Conservation (phyloP, 345 rosid genomes). For the Rhodomyrtus tomentosa region DNA sequence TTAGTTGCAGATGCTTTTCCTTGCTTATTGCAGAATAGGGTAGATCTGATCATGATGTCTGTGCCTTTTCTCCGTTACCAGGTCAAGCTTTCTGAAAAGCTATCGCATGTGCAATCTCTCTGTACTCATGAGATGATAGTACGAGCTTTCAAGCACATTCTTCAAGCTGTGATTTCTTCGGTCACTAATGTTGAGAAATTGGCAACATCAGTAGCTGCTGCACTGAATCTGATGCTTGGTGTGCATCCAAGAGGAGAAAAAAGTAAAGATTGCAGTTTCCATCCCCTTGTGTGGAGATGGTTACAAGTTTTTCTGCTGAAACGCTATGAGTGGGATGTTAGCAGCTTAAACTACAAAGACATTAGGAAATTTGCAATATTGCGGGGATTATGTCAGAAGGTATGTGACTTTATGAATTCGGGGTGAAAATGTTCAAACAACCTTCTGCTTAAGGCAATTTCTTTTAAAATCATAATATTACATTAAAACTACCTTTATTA, state of each 20-base stretch:
- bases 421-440: neutral
- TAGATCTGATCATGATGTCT: neutral
- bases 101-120: slow-evolving; percentile 91
- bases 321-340: slow-evolving; percentile 86
- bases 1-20: neutral
- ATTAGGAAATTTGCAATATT: slow-evolving; percentile 83
- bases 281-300: slow-evolving; percentile 83
- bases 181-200: slow-evolving; percentile 42
- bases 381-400: slow-evolving; percentile 97
- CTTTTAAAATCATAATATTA: neutral
- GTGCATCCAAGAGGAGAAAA: slow-evolving; percentile 42
- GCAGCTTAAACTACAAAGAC: slow-evolving; percentile 67
- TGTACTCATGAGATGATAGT: slow-evolving; percentile 98
- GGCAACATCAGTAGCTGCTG: slow-evolving; percentile 69
- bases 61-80: slow-evolving; percentile 6
- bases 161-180: slow-evolving; percentile 83
- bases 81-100: slow-evolving; percentile 94
- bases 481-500: neutral
- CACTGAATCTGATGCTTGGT: slow-evolving; percentile 90
- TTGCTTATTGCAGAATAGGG: neutral
- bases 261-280: slow-evolving; percentile 33
- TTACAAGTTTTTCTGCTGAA: slow-evolving; percentile 74
- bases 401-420: slow-evolving; percentile 7
- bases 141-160: slow-evolving; percentile 84
- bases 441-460: neutral